phyloP scores from a whole-genome alignment of 2,329 filamentous ascomycete species.

The Cladophialophora bantiana region DNA sequence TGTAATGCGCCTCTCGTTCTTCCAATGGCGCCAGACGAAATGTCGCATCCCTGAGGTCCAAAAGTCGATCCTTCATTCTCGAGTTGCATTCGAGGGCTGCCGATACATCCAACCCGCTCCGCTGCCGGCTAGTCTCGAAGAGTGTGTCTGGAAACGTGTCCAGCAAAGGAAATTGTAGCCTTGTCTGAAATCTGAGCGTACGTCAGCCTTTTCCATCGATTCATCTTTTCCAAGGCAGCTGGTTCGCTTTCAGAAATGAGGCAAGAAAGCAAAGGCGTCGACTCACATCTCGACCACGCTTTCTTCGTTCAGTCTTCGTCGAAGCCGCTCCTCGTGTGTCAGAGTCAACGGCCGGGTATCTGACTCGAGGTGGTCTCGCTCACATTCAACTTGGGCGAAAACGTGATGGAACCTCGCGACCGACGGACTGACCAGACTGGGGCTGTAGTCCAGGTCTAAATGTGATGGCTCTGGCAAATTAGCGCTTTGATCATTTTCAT shows the following conservation, averaged over 20 bases:
- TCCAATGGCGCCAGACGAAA: slow-evolving; percentile 70
- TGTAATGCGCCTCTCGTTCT: slow-evolving; percentile 82
- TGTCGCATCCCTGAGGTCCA: slow-evolving; percentile 69
- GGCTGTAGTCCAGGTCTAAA: slow-evolving; percentile 51
- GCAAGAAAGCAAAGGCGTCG: background rate
- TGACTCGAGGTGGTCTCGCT: slow-evolving; percentile 27
- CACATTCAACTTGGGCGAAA: slow-evolving; percentile 37
- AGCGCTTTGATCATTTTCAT: slow-evolving; percentile 6
- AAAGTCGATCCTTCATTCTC: slow-evolving; percentile 72
- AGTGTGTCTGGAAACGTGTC: slow-evolving; percentile 86
- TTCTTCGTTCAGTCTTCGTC: slow-evolving; percentile 36
- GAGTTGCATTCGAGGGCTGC: slow-evolving; percentile 68
- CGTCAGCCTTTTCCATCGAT: slow-evolving; percentile 10
- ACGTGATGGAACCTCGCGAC: slow-evolving; percentile 44
- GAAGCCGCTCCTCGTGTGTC: slow-evolving; percentile 34
- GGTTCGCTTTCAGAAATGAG: background rate
- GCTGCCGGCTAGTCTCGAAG: slow-evolving; percentile 54
- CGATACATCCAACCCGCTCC: slow-evolving; percentile 49
- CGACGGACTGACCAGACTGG: slow-evolving; percentile 49
- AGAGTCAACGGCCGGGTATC: slow-evolving; percentile 20
- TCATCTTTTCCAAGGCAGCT: background rate
- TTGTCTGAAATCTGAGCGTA: slow-evolving; percentile 34
- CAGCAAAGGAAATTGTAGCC: slow-evolving; percentile 70
- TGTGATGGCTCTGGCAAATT: slow-evolving; percentile 31
- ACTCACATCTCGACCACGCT: slow-evolving; percentile 37